Percentiles rank a stretch among this genome's conserved stretches.
These are phyloP conservation scores for Exobasidium cylindrosporum DNA, from an alignment of 1,284 basidiomycete genomes.

Conservation along the genomic window DNA sequence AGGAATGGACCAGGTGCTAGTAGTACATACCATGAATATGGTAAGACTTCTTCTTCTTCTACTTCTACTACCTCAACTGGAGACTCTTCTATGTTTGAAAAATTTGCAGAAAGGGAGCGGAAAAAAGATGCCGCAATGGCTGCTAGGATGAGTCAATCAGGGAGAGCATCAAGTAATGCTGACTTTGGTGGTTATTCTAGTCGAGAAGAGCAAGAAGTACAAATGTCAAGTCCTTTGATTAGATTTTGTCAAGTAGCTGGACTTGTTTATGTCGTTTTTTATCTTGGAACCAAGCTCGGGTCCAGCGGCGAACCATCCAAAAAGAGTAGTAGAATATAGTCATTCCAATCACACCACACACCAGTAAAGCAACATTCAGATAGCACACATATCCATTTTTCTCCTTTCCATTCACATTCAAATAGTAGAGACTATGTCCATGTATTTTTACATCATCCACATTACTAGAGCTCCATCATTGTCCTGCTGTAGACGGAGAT, in stretches of 20 bases:
- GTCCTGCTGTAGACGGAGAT: too few relatives aligned
- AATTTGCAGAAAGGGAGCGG: constrained; percentile 23
- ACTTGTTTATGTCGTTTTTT: constrained; percentile 31
- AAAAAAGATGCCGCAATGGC: constrained; percentile 11
- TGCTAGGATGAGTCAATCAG: not conserved
- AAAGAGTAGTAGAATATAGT: too few relatives aligned
- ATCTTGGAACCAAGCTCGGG: constrained; percentile 24
- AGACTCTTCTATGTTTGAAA: constrained; percentile 9
- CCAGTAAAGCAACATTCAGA: too few relatives aligned
- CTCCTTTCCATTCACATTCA: too few relatives aligned
- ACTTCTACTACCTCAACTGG: not conserved
- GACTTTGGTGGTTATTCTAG: constrained; percentile 14
- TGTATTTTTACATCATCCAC: too few relatives aligned
- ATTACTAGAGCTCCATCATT: too few relatives aligned
- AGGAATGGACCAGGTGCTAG: not conserved
- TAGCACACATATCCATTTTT: too few relatives aligned
- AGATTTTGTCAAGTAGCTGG: constrained; percentile 41
- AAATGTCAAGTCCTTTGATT: constrained; percentile 29
- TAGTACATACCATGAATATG: not conserved
- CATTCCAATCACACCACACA: too few relatives aligned
- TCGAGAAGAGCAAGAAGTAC: constrained; percentile 23
- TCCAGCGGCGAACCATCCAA: not conserved
- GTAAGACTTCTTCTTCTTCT: constrained; percentile 11
- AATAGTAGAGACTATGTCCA: too few relatives aligned
- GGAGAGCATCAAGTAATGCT: not conserved